Evolutionary conservation across 2,329 filamentous ascomycete genomes (phyloP), one percentile per base, ranked within the genome.

Genomic region (Aspergillus sp.): DNA sequence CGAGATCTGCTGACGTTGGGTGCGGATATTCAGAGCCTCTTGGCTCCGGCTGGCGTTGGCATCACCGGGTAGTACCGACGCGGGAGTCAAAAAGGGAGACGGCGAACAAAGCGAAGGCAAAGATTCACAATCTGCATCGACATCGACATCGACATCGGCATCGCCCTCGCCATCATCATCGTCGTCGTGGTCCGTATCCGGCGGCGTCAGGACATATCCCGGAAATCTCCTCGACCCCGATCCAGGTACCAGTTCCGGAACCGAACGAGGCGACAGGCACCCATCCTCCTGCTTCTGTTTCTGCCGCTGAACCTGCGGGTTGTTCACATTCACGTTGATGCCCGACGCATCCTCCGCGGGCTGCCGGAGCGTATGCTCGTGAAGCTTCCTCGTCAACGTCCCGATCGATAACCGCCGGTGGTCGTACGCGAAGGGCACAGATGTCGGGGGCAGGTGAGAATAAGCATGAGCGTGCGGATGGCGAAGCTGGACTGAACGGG

Each of bases 21-120:
- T 47, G 33, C 68, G 68, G 33, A 69, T 48, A 42, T 55, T 53
- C 19, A 7, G 30, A 10, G 27, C 41, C 29, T 35, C 41, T 30
- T 10, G 43, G 12, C 29, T 41, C 10, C 8, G 29, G 40, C 2
- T 38, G 19, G 41, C 33, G 48, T 52, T 49, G 43, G 56, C 44
- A 29, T 44, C 52, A 36, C 65, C 60, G 3, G 52, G 46, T 2
- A 62, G 63, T 3, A 56, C 56, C 26, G 57, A 65, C 0, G 62
- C 64, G 1, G 63, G 60, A 26, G 56, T 62, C n/a, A 59, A 42
- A 12, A 57, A 57, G 1, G 49, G 62, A 12, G 51, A 80, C 80
- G 2, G 55, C 48, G 1, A 50, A 70, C 53, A 80, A 82, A 55
- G 74, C 80, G 56, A 76, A 19, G 19, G 19, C 19, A 19, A 19